Evolutionary conservation across 768 basidiomycete species (phyloP).

Genomic region (Amanita polypyramis): DNA sequence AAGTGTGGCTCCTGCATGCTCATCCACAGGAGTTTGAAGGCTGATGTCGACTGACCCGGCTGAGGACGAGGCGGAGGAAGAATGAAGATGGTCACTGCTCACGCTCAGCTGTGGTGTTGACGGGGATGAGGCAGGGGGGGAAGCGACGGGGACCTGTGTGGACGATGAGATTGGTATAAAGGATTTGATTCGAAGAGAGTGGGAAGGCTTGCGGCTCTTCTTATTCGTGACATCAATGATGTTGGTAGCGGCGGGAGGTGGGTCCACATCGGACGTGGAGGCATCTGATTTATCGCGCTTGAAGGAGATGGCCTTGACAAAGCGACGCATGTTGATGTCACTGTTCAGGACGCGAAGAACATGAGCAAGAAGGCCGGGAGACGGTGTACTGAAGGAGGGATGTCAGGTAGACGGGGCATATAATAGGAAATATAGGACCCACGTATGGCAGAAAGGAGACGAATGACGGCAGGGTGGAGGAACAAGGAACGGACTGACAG

Average conservation of each 20-base stretch:
- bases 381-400: slow-evolving; percentile 4
- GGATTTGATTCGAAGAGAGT: slow-evolving; percentile 8
- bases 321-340: slow-evolving; percentile 42
- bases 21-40: slow-evolving; percentile 54
- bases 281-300: slow-evolving; percentile 31
- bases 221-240: slow-evolving; percentile 10
- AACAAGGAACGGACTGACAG: slow-evolving; percentile 7
- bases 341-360: slow-evolving; percentile 9
- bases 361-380: slow-evolving; percentile 8
- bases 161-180: slow-evolving; percentile 5
- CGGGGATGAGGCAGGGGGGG: slow-evolving; percentile 14
- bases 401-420: not conserved
- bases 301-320: slow-evolving; percentile 47
- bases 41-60: slow-evolving; percentile 45
- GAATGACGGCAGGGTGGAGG: slow-evolving; percentile 8
- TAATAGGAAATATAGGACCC: not conserved
- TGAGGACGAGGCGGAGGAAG: slow-evolving; percentile 43
- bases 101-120: slow-evolving; percentile 24
- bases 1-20: slow-evolving; percentile 22
- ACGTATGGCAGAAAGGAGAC: slow-evolving; percentile 6
- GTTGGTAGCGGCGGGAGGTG: slow-evolving; percentile 7
- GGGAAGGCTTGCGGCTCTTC: slow-evolving; percentile 9
- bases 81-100: slow-evolving; percentile 30
- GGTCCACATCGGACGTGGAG: slow-evolving; percentile 12
- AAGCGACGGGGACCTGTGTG: slow-evolving; percentile 10